These are phyloP conservation scores for Pelargonium cotyledonis DNA, from an alignment of 441 rosid genomes.

Conservation along the genomic window DNA sequence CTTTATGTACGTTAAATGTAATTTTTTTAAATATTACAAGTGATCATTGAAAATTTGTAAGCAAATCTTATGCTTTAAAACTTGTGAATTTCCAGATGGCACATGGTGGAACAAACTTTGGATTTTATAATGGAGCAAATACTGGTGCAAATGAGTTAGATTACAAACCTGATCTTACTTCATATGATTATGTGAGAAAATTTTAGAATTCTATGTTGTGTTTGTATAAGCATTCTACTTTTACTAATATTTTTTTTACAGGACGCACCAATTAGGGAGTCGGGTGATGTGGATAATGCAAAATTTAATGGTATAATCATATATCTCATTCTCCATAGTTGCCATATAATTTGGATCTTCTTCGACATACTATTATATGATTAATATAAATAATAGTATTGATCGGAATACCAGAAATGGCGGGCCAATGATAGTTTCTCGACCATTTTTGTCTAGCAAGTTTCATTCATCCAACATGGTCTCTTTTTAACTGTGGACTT, in stretches of 20 bases:
- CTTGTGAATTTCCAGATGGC: conserved; percentile 61
- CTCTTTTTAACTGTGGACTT: conserved; percentile 14
- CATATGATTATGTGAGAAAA: conserved; percentile 79
- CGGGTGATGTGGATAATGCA: conserved; percentile 72
- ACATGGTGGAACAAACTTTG: conserved; percentile 97
- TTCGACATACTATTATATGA: not conserved
- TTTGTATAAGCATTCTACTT: conserved; percentile 3
- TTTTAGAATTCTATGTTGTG: not conserved
- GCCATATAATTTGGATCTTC: not conserved
- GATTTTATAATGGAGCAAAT: conserved; percentile 93
- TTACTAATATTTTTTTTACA: conserved; percentile 24
- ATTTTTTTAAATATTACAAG: not conserved
- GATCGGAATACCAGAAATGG: too few species aligned
- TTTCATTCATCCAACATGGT: conserved; percentile 7
- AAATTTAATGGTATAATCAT: conserved; percentile 58
- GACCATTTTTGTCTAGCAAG: conserved; percentile 12
- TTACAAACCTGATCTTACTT: conserved; percentile 89
- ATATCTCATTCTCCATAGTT: conserved; percentile 10
- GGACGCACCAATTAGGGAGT: conserved; percentile 93
- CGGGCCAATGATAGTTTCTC: not conserved
- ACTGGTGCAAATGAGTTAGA: conserved; percentile 53
- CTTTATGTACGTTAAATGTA: conserved; percentile 59
- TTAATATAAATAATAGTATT: too few species aligned
- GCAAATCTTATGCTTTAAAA: conserved; percentile 11
- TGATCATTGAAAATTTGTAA: conserved; percentile 11